A percentile compares a stretch with the other conserved stretches of the same genome.
phyloP scores from a whole-genome alignment of 2,329 filamentous ascomycete species.

The Capronia coronata region DNA sequence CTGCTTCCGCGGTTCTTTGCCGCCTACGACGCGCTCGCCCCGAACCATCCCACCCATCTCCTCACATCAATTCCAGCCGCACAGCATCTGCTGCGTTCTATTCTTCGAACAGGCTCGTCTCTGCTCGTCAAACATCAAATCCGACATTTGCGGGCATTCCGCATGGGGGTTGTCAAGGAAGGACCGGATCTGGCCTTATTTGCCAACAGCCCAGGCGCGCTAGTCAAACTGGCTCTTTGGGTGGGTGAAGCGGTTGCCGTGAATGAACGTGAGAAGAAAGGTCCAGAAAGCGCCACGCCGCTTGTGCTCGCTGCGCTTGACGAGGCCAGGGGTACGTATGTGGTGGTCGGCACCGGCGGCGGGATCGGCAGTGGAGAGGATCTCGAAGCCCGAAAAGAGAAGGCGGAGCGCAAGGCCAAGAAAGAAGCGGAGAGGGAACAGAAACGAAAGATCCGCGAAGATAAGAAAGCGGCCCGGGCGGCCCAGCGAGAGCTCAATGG shows the following conservation, averaged over 20 bases:
- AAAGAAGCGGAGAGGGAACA: conserved; percentile 56
- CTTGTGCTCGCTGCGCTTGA: conserved; percentile 87
- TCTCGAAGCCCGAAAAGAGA: conserved; percentile 58
- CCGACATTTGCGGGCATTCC: conserved; percentile 82
- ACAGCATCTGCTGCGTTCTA: conserved; percentile 83
- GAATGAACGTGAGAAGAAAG: conserved; percentile 70
- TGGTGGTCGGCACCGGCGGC: conserved; percentile 87
- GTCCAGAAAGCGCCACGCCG: conserved; percentile 65
- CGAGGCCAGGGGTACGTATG: conserved; percentile 77
- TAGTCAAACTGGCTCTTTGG: conserved; percentile 93
- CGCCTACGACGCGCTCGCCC: conserved; percentile 52
- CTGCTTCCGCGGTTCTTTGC: conserved; percentile 49
- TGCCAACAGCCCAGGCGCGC: conserved; percentile 72
- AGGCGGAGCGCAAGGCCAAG: conserved; percentile 62
- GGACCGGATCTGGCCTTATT: conserved; percentile 88
- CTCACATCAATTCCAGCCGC: conserved; percentile 75
- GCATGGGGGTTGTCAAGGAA: conserved; percentile 93
- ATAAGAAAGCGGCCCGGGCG: conserved; percentile 51
- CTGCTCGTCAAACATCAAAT: conserved; percentile 92
- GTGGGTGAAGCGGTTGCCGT: conserved; percentile 86
- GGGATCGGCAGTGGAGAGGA: conserved; percentile 70
- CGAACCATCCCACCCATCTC: conserved; percentile 45
- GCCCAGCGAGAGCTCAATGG: conserved; percentile 50
- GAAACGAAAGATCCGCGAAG: conserved; percentile 58
- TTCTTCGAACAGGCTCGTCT: conserved; percentile 84